phyloP scores from a whole-genome alignment of 164 flowering plant genomes.

The Litsea cubeba region DNA sequence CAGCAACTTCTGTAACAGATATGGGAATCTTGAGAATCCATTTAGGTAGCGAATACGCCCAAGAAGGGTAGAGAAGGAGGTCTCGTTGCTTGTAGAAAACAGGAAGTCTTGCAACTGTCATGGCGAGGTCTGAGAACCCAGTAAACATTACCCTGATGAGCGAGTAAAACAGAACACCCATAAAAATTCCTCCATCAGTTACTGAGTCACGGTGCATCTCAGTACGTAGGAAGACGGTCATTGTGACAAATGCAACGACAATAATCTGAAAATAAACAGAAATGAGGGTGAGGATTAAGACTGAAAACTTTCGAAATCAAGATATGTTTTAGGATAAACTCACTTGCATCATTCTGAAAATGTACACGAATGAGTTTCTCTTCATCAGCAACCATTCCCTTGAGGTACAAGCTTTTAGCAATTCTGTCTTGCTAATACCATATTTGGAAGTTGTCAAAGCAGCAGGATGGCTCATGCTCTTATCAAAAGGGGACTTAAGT shows the following conservation, averaged over 20 bases:
- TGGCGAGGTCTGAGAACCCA: slow-evolving; percentile 41
- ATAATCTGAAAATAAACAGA: slow-evolving; percentile 21
- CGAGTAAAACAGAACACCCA: slow-evolving; percentile 40
- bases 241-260: slow-evolving; percentile 23
- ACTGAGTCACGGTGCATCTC: slow-evolving; percentile 23
- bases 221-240: slow-evolving; percentile 24
- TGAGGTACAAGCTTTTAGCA: slow-evolving; percentile 32
- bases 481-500: slow-evolving; percentile 36
- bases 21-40: slow-evolving; percentile 18
- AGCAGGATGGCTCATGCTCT: slow-evolving; percentile 37
- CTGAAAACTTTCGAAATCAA: background rate
- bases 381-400: slow-evolving; percentile 43
- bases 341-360: slow-evolving; percentile 36
- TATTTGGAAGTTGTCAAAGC: slow-evolving; percentile 36
- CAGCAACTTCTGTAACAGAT: slow-evolving; percentile 9
- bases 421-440: slow-evolving; percentile 47
- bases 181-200: slow-evolving; percentile 31
- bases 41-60: slow-evolving; percentile 17
- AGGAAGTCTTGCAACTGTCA: slow-evolving; percentile 42
- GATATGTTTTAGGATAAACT: slow-evolving; percentile 3
- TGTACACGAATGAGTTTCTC: slow-evolving; percentile 36
- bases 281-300: background rate
- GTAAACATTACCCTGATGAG: slow-evolving; percentile 27
- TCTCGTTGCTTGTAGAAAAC: slow-evolving; percentile 62
- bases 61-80: slow-evolving; percentile 43